Percentiles rank a stretch among this genome's conserved stretches.
Evolutionary conservation across 495 filamentous ascomycete species (phyloP).

Genomic region (Aspergillus mulundensis): DNA sequence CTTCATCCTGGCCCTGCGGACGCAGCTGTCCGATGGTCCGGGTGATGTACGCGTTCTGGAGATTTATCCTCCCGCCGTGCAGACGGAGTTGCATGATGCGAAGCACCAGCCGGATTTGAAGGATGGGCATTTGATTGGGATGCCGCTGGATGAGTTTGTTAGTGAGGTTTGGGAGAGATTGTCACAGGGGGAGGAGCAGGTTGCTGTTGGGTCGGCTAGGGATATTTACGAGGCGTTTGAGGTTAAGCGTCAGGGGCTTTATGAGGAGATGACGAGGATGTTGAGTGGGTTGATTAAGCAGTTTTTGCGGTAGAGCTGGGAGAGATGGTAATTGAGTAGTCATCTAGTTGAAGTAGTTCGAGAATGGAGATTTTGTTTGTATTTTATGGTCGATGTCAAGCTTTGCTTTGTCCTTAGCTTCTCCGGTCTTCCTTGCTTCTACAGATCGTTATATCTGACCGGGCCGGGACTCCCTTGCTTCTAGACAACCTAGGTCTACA

Average conservation of each 20-base stretch:
- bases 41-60: conserved; percentile 48
- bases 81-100: conserved; percentile 46
- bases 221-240: conserved; percentile 36
- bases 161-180: conserved; percentile 58
- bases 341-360: too few relatives aligned
- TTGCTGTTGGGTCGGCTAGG: conserved; percentile 32
- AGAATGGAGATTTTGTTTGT: too few relatives aligned
- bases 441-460: too few relatives aligned
- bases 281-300: conserved; percentile 29
- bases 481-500: too few relatives aligned
- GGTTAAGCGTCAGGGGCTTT: conserved; percentile 34
- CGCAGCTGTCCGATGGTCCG: conserved; percentile 49
- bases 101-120: conserved; percentile 35
- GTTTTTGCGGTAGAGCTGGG: conserved; percentile 23
- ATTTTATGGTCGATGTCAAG: too few relatives aligned
- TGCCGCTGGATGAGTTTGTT: conserved; percentile 60
- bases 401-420: too few relatives aligned
- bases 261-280: conserved; percentile 34
- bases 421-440: too few relatives aligned
- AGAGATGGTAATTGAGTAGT: not conserved
- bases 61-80: conserved; percentile 64
- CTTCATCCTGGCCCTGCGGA: conserved; percentile 55
- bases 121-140: conserved; percentile 50
- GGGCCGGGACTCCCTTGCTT: too few relatives aligned
- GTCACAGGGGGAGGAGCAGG: conserved; percentile 46